Base-by-base conservation (phyloP, 139 green algal genomes). In the Nannochloris sp. region DNA sequence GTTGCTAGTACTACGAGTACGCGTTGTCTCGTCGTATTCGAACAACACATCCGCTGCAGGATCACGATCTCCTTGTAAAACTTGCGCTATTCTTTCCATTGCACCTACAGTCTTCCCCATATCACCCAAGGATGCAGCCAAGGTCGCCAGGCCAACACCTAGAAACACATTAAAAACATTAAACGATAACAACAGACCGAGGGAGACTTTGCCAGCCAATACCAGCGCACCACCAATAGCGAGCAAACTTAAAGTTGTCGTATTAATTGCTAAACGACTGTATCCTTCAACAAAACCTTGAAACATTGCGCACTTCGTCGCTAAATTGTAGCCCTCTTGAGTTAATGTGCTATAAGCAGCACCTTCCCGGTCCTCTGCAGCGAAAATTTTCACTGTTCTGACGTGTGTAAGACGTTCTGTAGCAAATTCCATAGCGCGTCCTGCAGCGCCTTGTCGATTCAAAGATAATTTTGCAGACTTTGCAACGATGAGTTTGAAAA, bases 261-360 rank as follows among this genome's bases (percentile, higher is more conserved):
- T 56, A 39, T 77, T 77, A 5, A 77, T 62, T 0, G 70, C 70
- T 60, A 77, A 61, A 6, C 70, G 34, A 8, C 70, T 55, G 2
- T 39, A 24, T 23, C 70, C 70, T 58, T 77, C 70, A 39, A 79
- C 72, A 8, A 78, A 24, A 39, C 67, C 67, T 65, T 77, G 72
- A 44, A 77, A 77, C 8, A 65, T 19, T 6, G 67, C 67, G 27
- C 51, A 79, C 4, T 36, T 23, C 30, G 37, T n/a, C 2, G 60
- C 38, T 37, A 77, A n/a, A 6, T 46, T 15, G 10, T 53, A 57
- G n/a, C 54, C 70, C 6, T 38, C 12, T 3, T 46, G 19, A 3
- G 44, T 54, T 5, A 73, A 67, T 12, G 14, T 9, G 0, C 6
- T 14, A 23, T 72, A 77, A 15, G 42, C 38, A 2, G 25, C 54